Evolutionary conservation across 345 rosid genomes (phyloP).

Genomic region (Eucalyptus tenuipes): DNA sequence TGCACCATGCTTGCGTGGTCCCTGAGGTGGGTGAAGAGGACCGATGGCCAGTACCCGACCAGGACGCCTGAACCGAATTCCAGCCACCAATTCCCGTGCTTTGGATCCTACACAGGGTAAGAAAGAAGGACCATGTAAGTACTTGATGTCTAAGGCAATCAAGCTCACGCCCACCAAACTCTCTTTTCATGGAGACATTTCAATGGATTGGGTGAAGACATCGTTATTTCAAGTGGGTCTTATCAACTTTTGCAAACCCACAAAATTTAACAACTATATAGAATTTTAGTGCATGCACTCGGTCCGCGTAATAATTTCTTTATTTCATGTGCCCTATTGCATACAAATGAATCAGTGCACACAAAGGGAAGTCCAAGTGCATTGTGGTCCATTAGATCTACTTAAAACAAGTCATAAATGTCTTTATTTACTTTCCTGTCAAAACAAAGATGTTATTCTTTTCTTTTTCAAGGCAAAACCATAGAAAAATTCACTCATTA

Average conservation of each 20-base stretch:
- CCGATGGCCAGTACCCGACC: slow-evolving; percentile 94
- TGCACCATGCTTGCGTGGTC: slow-evolving; percentile 94
- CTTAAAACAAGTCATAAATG: no score
- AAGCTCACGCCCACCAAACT: background rate
- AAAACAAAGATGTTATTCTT: no score
- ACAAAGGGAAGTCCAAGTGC: background rate
- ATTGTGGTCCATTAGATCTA: background rate
- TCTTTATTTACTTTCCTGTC: no score
- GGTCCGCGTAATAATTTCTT: background rate
- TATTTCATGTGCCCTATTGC: background rate
- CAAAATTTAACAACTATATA: background rate
- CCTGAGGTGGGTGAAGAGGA: slow-evolving; percentile 63
- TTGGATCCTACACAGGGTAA: slow-evolving; percentile 62
- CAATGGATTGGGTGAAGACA: background rate
- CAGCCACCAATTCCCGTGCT: slow-evolving; percentile 99
- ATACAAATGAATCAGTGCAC: background rate
- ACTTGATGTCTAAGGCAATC: background rate
- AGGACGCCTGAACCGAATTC: slow-evolving; percentile 84
- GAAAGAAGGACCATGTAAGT: background rate
- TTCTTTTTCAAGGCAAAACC: no score
- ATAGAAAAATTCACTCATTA: no score
- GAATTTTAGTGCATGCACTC: background rate
- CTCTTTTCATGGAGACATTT: background rate
- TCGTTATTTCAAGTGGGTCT: background rate
- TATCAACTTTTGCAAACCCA: background rate